These are phyloP conservation scores for Mimosa pudica DNA, from an alignment of 306 rosid species.

Conservation along the genomic window DNA sequence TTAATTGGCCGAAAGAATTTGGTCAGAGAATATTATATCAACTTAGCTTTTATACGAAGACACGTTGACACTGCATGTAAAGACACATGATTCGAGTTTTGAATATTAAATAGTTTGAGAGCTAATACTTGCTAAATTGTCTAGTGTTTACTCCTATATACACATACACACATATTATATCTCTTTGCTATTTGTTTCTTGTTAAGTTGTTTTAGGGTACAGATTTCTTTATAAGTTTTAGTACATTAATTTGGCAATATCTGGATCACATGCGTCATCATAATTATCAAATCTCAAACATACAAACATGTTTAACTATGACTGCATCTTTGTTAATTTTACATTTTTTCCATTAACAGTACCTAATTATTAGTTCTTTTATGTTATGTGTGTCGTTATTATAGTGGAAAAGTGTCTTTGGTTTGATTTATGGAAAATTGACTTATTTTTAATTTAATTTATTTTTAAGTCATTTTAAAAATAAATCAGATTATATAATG, in stretches of 20 bases:
- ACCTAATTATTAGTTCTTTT: not conserved
- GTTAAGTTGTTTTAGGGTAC: too few species aligned
- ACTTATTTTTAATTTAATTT: too few species aligned
- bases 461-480: too few species aligned
- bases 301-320: conserved; percentile 4
- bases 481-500: too few species aligned
- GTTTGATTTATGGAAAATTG: not conserved
- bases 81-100: not conserved
- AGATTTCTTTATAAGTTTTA: not conserved
- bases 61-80: not conserved
- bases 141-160: too few species aligned
- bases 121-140: too few species aligned
- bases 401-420: not conserved
- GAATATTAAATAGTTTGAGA: not conserved
- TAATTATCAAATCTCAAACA: not conserved
- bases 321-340: not conserved
- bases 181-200: too few species aligned
- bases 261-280: conserved; percentile 6
- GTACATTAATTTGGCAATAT: not conserved
- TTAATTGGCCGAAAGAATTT: not conserved
- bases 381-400: not conserved
- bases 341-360: not conserved
- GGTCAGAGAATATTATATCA: not conserved
- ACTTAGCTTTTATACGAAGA: not conserved
- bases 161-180: too few species aligned